Percentiles rank a stretch among this genome's conserved stretches.
Conservation (phyloP, 2,329 filamentous ascomycete genomes). For the Bipolaris oryzae region DNA sequence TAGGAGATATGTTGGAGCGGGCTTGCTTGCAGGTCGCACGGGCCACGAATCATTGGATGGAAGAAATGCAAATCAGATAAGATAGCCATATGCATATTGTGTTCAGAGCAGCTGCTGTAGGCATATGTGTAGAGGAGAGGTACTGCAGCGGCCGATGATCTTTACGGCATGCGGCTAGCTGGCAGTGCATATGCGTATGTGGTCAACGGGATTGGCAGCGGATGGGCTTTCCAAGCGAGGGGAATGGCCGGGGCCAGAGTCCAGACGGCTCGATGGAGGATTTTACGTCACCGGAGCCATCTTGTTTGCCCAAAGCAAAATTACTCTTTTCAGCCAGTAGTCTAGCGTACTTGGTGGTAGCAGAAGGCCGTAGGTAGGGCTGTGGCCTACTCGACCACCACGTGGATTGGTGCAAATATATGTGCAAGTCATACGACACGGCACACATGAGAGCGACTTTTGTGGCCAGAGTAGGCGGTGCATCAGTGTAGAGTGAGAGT, state of each 20-base stretch:
- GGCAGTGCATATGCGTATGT: constrained; percentile 2
- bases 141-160: constrained; percentile 16
- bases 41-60: constrained; percentile 4
- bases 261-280: not conserved
- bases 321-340: constrained; percentile 9
- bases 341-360: constrained; percentile 5
- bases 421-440: not conserved
- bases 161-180: constrained; percentile 13
- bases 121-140: too few relatives aligned
- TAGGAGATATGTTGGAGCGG: not conserved
- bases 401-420: not conserved
- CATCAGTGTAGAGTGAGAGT: too few relatives aligned
- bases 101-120: constrained; percentile 26
- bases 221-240: constrained; percentile 1
- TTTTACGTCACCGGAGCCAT: constrained; percentile 5
- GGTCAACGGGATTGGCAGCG: constrained; percentile 7
- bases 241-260: not conserved
- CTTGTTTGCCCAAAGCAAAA: not conserved
- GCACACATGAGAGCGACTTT: not conserved
- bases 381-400: constrained; percentile 1
- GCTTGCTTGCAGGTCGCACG: constrained; percentile 5
- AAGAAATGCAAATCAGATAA: constrained; percentile 13
- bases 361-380: constrained; percentile 2
- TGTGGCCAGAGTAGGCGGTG: not conserved
- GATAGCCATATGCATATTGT: constrained; percentile 1